A percentile compares a stretch with the other conserved stretches of the same genome.
Conservation (phyloP, 176 grass and related monocot species). For the Aegilops tauschii region DNA sequence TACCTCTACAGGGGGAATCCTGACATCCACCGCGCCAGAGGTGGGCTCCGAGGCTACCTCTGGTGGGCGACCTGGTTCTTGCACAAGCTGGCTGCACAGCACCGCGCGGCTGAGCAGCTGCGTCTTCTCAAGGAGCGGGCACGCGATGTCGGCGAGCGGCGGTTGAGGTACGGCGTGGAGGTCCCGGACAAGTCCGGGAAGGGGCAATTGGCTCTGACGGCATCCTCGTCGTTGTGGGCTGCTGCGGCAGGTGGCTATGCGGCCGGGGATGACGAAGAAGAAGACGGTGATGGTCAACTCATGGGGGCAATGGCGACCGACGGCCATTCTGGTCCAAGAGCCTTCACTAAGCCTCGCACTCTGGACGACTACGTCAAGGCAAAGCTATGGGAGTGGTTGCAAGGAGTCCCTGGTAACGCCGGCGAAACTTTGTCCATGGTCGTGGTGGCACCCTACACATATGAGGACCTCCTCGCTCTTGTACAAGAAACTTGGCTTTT, state of each 20-base stretch:
- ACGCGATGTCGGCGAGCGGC: neutral
- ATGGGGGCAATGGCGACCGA: accelerated
- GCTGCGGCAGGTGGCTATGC: neutral
- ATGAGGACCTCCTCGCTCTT: no score
- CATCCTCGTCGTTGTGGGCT: neutral
- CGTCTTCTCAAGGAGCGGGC: neutral
- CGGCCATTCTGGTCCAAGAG: neutral
- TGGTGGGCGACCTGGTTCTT: neutral
- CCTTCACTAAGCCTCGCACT: neutral
- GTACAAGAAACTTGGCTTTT: no score
- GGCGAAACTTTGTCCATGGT: neutral
- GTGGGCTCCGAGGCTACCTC: neutral
- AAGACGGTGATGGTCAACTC: neutral
- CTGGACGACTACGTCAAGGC: neutral
- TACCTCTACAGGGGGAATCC: neutral
- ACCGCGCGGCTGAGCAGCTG: neutral
- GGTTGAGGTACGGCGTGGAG: conserved; percentile 2
- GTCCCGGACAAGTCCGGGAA: neutral
- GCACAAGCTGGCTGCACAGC: neutral
- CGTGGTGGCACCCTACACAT: no score
- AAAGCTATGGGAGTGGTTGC: neutral
- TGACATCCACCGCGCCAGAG: neutral
- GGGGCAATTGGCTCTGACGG: neutral
- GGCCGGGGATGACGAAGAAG: neutral
- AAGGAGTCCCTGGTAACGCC: neutral